These are phyloP conservation scores for Hypomontagnella monticulosa DNA, from an alignment of 495 filamentous ascomycete species.

Conservation along the genomic window DNA sequence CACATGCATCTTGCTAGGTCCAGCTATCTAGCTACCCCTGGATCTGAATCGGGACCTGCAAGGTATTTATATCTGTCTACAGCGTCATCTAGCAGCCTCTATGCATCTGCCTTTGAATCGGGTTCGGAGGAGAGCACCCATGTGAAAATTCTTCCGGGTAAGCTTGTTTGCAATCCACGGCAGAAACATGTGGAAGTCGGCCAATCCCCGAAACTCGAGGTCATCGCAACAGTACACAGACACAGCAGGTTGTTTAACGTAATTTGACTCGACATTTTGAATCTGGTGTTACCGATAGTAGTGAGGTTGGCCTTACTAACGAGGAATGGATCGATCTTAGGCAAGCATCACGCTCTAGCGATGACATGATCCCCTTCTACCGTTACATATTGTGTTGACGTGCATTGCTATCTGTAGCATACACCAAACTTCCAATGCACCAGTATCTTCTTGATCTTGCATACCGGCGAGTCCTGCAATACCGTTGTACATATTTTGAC, in stretches of 20 bases:
- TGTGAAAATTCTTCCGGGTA: conserved; percentile 25
- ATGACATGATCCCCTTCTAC: background rate
- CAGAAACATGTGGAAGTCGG: conserved; percentile 28
- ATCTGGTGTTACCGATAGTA: conserved; percentile 17
- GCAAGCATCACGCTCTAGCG: background rate
- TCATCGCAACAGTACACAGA: conserved; percentile 20
- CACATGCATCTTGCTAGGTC: conserved; percentile 16
- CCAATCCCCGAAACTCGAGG: conserved; percentile 31
- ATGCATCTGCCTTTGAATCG: background rate
- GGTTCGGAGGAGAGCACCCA: background rate
- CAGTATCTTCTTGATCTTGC: background rate
- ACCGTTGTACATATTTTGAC: background rate
- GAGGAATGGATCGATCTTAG: background rate
- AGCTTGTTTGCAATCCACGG: conserved; percentile 21
- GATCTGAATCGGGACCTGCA: background rate
- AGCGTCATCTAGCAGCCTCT: background rate
- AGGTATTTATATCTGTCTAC: background rate
- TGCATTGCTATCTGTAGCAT: background rate
- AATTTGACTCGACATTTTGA: conserved; percentile 14
- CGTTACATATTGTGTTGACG: background rate
- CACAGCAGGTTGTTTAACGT: conserved; percentile 20
- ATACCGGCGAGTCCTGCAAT: background rate
- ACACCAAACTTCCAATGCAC: background rate
- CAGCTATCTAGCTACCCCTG: background rate
- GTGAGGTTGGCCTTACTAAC: background rate